Percentiles rank a stretch among this genome's conserved stretches.
Conservation (phyloP, 169 alveolate species). For the Cryptosporidium ryanae region DNA sequence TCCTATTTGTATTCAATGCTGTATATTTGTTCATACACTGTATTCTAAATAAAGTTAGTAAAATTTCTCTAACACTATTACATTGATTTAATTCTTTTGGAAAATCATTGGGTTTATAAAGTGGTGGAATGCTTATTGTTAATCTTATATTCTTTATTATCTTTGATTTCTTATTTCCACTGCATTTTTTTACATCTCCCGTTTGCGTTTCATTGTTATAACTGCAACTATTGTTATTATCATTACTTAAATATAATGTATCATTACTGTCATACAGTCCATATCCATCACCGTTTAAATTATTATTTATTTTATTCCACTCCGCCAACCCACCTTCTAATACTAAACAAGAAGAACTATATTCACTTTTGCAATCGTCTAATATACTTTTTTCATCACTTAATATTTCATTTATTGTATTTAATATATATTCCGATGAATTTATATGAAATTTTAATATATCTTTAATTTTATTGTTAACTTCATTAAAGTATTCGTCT, state of each 20-base stretch:
- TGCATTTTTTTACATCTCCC: not conserved
- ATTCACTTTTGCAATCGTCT: not conserved
- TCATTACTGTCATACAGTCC: slow-evolving; percentile 36
- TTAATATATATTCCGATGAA: slow-evolving; percentile 39
- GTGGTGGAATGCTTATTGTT: slow-evolving; percentile 53
- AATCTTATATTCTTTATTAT: slow-evolving; percentile 13
- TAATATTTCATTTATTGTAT: slow-evolving; percentile 2
- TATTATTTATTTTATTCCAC: slow-evolving; percentile 18
- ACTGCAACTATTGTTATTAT: not conserved
- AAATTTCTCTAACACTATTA: slow-evolving; percentile 36
- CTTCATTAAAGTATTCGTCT: slow-evolving; percentile 43
- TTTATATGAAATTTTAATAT: slow-evolving; percentile 68
- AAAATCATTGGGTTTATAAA: slow-evolving; percentile 43
- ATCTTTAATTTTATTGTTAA: slow-evolving; percentile 27
- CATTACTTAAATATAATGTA: not conserved
- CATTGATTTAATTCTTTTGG: slow-evolving; percentile 43
- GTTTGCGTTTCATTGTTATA: no score
- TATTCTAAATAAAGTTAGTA: slow-evolving; percentile 9
- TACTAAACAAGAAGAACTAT: not conserved
- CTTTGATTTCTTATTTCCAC: not conserved
- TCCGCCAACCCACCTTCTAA: slow-evolving; percentile 26
- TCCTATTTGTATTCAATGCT: not conserved
- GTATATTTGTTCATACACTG: slow-evolving; percentile 34
- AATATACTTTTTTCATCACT: not conserved
- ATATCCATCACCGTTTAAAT: slow-evolving; percentile 15